A percentile compares a stretch with the other conserved stretches of the same genome.
Conservation (phyloP, 2,329 filamentous ascomycete genomes). For the Arthrocladium fulminans region DNA sequence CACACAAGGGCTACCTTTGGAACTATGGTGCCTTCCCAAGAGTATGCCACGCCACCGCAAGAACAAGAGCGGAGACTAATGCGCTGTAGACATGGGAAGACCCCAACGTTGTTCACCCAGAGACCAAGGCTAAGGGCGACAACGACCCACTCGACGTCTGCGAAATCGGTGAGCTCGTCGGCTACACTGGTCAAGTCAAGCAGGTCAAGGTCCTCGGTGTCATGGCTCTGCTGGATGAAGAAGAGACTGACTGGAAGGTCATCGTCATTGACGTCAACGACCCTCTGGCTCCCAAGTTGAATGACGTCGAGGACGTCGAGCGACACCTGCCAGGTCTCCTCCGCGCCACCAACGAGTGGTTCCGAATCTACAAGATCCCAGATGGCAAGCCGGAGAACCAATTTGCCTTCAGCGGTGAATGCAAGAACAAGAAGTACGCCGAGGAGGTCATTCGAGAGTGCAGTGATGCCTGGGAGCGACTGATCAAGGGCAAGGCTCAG, state of each 20-base stretch:
- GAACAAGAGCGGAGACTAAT: slow-evolving; percentile 1
- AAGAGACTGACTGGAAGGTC: slow-evolving; percentile 99
- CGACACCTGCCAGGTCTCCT: slow-evolving; percentile 93
- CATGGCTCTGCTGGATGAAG: slow-evolving; percentile 98
- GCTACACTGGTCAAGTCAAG: slow-evolving; percentile 93
- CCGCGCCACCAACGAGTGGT: slow-evolving; percentile 99
- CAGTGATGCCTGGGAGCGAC: slow-evolving; percentile 90
- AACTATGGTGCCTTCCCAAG: slow-evolving; percentile 99
- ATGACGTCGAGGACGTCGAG: slow-evolving; percentile 98
- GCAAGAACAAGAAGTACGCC: slow-evolving; percentile 99
- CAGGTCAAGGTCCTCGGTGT: slow-evolving; percentile 99
- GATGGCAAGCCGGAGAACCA: slow-evolving; percentile 99
- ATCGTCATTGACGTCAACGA: slow-evolving; percentile 97
- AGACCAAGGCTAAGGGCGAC: slow-evolving; percentile 99
- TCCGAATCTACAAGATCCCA: slow-evolving; percentile 99
- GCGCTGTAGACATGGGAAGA: slow-evolving; percentile 86
- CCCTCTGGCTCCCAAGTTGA: slow-evolving; percentile 88
- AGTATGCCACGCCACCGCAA: slow-evolving; percentile 44
- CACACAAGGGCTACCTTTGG: slow-evolving; percentile 99
- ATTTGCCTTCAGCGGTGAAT: slow-evolving; percentile 99
- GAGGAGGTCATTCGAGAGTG: slow-evolving; percentile 94
- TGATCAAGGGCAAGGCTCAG: slow-evolving; percentile 81
- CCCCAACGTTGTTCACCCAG: slow-evolving; percentile 87
- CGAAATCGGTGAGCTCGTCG: slow-evolving; percentile 97
- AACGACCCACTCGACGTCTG: slow-evolving; percentile 99